phyloP scores from a whole-genome alignment of 371 early-diverging fungal species.

The Mortierella sp. region DNA sequence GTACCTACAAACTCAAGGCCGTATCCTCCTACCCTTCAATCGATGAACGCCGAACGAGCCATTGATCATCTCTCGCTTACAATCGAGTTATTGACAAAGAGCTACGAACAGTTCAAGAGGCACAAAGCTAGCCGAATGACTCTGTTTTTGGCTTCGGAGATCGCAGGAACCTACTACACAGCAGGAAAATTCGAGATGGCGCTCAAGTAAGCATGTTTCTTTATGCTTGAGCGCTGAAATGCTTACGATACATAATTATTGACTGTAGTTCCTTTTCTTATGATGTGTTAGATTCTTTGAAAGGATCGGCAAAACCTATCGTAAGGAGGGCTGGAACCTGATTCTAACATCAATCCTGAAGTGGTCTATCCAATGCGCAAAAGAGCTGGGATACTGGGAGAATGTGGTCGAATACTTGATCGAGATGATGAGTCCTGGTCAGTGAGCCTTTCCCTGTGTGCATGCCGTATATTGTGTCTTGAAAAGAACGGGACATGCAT shows the following conservation, averaged over 20 bases:
- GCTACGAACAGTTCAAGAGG: slow-evolving; percentile 90
- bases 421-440: slow-evolving; percentile 70
- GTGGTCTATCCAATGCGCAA: slow-evolving; percentile 81
- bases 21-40: slow-evolving; percentile 46
- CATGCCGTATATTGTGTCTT: no score
- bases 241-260: not conserved
- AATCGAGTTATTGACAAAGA: slow-evolving; percentile 87
- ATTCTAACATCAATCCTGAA: slow-evolving; percentile 78
- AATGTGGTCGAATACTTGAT: slow-evolving; percentile 77
- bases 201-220: slow-evolving; percentile 63
- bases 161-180: slow-evolving; percentile 85
- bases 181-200: slow-evolving; percentile 89
- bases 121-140: slow-evolving; percentile 84
- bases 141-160: slow-evolving; percentile 87
- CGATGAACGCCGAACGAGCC: slow-evolving; percentile 63
- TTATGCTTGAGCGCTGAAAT: not conserved
- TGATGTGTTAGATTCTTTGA: slow-evolving; percentile 77
- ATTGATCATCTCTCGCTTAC: slow-evolving; percentile 78
- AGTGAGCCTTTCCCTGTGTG: not conserved
- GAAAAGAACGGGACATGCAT: not conserved
- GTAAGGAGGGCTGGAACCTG: slow-evolving; percentile 87
- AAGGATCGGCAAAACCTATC: slow-evolving; percentile 88
- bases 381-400: slow-evolving; percentile 74
- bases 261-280: not conserved
- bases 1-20: slow-evolving; percentile 18